Percentiles rank a stretch among this genome's conserved stretches.
phyloP scores from a whole-genome alignment of 2,329 filamentous ascomycete species.

The Calonectria henricotiae region DNA sequence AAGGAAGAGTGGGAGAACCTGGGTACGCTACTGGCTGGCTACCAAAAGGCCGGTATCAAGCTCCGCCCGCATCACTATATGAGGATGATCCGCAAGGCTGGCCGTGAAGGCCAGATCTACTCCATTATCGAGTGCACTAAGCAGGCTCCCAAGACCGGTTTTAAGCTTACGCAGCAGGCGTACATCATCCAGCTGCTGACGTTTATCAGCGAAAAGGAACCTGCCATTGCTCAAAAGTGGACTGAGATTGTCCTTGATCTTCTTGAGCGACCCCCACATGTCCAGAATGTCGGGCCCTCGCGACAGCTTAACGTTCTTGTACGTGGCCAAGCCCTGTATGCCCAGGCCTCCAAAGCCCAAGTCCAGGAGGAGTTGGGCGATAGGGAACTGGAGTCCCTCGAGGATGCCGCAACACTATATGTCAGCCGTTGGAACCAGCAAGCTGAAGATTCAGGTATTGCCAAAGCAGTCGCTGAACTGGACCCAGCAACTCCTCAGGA shows the following conservation, averaged over 20 bases:
- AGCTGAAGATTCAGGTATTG: slow-evolving; percentile 45
- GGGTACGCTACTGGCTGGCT: slow-evolving; percentile 68
- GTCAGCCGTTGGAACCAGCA: slow-evolving; percentile 51
- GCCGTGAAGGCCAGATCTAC: slow-evolving; percentile 61
- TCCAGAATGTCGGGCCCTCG: slow-evolving; percentile 37
- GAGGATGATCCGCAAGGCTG: slow-evolving; percentile 63
- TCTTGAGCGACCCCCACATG: slow-evolving; percentile 64
- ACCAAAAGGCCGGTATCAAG: slow-evolving; percentile 61
- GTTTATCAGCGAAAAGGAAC: slow-evolving; percentile 58
- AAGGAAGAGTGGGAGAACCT: slow-evolving; percentile 70
- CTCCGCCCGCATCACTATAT: slow-evolving; percentile 57
- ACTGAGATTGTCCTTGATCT: slow-evolving; percentile 67
- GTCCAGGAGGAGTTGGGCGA: slow-evolving; percentile 51
- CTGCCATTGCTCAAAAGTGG: slow-evolving; percentile 64
- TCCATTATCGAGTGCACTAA: slow-evolving; percentile 69
- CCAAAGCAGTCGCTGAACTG: slow-evolving; percentile 32
- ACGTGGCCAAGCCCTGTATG: slow-evolving; percentile 55
- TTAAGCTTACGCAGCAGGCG: slow-evolving; percentile 63
- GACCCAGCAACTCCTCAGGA: slow-evolving; percentile 29
- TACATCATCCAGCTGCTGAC: slow-evolving; percentile 55
- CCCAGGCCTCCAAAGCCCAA: slow-evolving; percentile 51
- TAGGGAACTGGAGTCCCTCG: slow-evolving; percentile 48
- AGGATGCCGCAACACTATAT: slow-evolving; percentile 54
- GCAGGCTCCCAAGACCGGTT: slow-evolving; percentile 64
- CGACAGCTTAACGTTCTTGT: slow-evolving; percentile 50